These are phyloP conservation scores for Xerocomus minutiporus DNA, from an alignment of 1,284 basidiomycete genomes.

Conservation along the genomic window DNA sequence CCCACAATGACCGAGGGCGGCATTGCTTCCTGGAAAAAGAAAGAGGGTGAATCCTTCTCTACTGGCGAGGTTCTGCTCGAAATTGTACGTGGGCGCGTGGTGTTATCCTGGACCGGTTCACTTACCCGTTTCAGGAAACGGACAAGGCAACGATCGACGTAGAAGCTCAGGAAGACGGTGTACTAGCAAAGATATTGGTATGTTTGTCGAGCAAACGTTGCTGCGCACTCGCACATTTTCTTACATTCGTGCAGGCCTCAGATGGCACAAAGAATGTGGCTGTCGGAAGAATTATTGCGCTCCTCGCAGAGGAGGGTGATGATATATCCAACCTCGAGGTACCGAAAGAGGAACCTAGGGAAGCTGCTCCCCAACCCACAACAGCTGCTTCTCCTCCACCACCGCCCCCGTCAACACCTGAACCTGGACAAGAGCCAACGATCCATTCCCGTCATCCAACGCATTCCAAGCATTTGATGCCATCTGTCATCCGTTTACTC, in stretches of 20 bases:
- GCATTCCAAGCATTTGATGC: conserved; percentile 65
- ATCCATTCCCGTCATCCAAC: conserved; percentile 36
- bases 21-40: conserved; percentile 89
- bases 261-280: conserved; percentile 85
- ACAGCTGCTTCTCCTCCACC: conserved; percentile 31
- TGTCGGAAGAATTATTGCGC: conserved; percentile 86
- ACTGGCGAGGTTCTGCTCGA: conserved; percentile 91
- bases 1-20: conserved; percentile 99
- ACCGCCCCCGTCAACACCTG: conserved; percentile 25
- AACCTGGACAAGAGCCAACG: conserved; percentile 17
- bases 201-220: conserved; percentile 22
- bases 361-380: conserved; percentile 21
- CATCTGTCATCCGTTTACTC: conserved; percentile 71
- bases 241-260: conserved; percentile 45
- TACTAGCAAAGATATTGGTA: conserved; percentile 90
- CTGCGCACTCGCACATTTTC: not conserved
- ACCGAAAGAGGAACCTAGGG: conserved; percentile 50
- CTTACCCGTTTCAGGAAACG: conserved; percentile 68
- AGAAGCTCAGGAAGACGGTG: conserved; percentile 96
- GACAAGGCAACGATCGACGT: conserved; percentile 99
- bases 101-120: conserved; percentile 2
- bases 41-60: conserved; percentile 80
- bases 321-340: conserved; percentile 83
- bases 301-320: conserved; percentile 96
- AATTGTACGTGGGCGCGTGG: conserved; percentile 60